Percentiles rank a stretch among this genome's conserved stretches.
Conservation (phyloP, 495 filamentous ascomycete genomes). For the Penicillium macrosclerotiorum region DNA sequence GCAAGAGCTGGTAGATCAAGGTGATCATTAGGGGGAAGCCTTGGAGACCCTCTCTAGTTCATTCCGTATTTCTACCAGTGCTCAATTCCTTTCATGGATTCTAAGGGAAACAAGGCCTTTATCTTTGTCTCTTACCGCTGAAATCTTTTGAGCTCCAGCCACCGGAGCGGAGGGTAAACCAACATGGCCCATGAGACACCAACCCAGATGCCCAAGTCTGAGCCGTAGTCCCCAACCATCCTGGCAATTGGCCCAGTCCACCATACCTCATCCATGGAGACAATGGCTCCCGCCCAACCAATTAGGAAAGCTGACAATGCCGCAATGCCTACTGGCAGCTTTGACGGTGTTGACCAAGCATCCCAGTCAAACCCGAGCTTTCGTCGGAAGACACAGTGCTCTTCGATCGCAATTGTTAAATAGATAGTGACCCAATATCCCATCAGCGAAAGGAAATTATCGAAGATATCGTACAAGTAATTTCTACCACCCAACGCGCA, state of each 20-base stretch:
- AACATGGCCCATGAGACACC: slow-evolving; percentile 44
- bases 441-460: slow-evolving; percentile 59
- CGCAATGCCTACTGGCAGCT: slow-evolving; percentile 57
- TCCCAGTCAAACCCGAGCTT: slow-evolving; percentile 54
- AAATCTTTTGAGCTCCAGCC: slow-evolving; percentile 43
- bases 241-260: slow-evolving; percentile 57
- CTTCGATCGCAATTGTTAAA: slow-evolving; percentile 51
- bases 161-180: slow-evolving; percentile 46
- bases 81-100: too few species aligned
- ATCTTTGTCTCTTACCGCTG: too few species aligned
- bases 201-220: slow-evolving; percentile 47
- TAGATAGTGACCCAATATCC: slow-evolving; percentile 59
- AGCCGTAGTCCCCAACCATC: slow-evolving; percentile 26
- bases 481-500: slow-evolving; percentile 54
- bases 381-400: slow-evolving; percentile 51
- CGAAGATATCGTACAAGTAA: slow-evolving; percentile 53
- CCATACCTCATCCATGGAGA: slow-evolving; percentile 62
- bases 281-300: slow-evolving; percentile 61
- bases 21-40: too few species aligned
- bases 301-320: slow-evolving; percentile 56
- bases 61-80: too few species aligned
- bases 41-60: too few species aligned
- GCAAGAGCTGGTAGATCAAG: too few species aligned
- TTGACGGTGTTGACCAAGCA: slow-evolving; percentile 49
- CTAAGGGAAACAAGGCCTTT: too few species aligned